A percentile compares a stretch with the other conserved stretches of the same genome.
Conservation (phyloP, 2,329 filamentous ascomycete genomes). For the Ophiostoma triangulosporum region DNA sequence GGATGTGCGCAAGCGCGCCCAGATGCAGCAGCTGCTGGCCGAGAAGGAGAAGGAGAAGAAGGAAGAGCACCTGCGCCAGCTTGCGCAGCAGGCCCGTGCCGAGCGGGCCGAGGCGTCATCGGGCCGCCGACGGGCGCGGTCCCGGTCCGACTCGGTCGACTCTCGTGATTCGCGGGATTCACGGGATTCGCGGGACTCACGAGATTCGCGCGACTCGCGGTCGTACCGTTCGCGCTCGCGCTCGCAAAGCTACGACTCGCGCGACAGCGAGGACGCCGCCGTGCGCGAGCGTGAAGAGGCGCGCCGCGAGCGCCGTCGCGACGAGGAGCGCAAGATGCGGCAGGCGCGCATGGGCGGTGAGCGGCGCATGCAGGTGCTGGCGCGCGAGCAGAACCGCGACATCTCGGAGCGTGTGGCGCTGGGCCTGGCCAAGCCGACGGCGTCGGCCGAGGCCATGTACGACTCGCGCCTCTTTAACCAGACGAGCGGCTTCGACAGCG, state of each 20-base stretch:
- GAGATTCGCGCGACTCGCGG: conserved; percentile 4
- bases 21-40: conserved; percentile 91
- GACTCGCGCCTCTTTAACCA: conserved; percentile 94
- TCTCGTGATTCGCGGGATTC: not conserved
- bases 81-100: conserved; percentile 85
- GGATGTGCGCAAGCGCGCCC: conserved; percentile 79
- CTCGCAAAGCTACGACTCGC: conserved; percentile 14
- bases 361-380: conserved; percentile 80
- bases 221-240: conserved; percentile 4
- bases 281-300: conserved; percentile 63
- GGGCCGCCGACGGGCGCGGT: conserved; percentile 3
- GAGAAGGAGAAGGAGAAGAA: conserved; percentile 95
- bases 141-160: not conserved
- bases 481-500: conserved; percentile 75
- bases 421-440: conserved; percentile 86
- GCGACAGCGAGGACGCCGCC: conserved; percentile 50
- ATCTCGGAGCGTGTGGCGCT: conserved; percentile 95
- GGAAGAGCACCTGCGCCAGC: conserved; percentile 74
- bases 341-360: conserved; percentile 95
- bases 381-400: conserved; percentile 88
- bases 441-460: conserved; percentile 89
- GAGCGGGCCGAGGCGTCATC: conserved; percentile 40
- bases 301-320: conserved; percentile 62
- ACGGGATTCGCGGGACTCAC: not conserved
- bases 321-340: conserved; percentile 78